A percentile compares a stretch with the other conserved stretches of the same genome.
phyloP scores from a whole-genome alignment of 108 stramenopile species.

The Craspedostauros australis region DNA sequence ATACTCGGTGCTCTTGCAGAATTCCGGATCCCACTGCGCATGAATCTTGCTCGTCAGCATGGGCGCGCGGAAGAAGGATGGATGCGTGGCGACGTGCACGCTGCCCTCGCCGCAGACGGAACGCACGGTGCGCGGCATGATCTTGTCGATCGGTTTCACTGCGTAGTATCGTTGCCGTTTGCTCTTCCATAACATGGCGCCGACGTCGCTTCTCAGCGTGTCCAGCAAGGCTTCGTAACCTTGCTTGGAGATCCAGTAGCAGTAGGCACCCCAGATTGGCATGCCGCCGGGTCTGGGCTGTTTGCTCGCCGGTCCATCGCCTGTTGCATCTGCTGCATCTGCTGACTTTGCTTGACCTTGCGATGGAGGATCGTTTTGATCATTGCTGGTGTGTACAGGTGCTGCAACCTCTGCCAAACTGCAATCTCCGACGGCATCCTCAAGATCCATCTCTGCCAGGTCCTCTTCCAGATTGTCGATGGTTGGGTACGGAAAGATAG shows the following conservation, averaged over 20 bases:
- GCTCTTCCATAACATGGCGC: slow-evolving; percentile 77
- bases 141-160: slow-evolving; percentile 82
- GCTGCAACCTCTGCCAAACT: neutral
- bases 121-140: slow-evolving; percentile 58
- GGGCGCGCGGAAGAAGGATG: slow-evolving; percentile 79
- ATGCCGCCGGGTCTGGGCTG: slow-evolving; percentile 64
- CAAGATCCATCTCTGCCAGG: slow-evolving; percentile 1
- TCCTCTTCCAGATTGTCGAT: slow-evolving; percentile 44
- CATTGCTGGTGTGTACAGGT: neutral
- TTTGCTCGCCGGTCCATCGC: slow-evolving; percentile 13
- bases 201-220: slow-evolving; percentile 66
- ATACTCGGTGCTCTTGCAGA: slow-evolving; percentile 67
- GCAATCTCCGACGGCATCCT: too few relatives aligned
- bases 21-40: slow-evolving; percentile 67
- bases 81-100: slow-evolving; percentile 56
- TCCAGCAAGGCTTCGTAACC: slow-evolving; percentile 52
- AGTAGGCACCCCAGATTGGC: slow-evolving; percentile 76
- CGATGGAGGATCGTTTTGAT: neutral
- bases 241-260: slow-evolving; percentile 64
- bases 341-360: neutral
- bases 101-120: slow-evolving; percentile 26
- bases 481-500: slow-evolving; percentile 59
- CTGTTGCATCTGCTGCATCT: slow-evolving; percentile 5
- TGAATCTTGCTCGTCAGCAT: slow-evolving; percentile 83
- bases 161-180: slow-evolving; percentile 66